These are phyloP conservation scores for Fomitopsis schrenkii DNA, from an alignment of 1,284 basidiomycete species.

Conservation along the genomic window DNA sequence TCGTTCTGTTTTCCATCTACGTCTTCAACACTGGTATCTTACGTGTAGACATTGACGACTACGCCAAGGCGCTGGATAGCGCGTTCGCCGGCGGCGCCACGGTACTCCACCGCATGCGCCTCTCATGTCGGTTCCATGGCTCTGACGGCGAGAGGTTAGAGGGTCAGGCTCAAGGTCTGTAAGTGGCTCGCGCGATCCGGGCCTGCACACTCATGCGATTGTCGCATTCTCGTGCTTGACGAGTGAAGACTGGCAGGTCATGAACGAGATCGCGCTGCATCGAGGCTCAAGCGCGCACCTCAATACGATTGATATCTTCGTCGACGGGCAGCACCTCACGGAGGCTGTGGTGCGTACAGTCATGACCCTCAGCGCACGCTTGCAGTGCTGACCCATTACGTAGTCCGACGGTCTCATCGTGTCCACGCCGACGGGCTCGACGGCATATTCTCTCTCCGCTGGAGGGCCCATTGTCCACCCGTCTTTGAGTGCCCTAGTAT, in stretches of 20 bases:
- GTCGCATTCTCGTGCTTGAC: neutral
- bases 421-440: conserved; percentile 95
- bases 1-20: neutral
- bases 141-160: conserved; percentile 53
- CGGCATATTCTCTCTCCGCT: conserved; percentile 94
- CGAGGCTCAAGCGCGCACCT: conserved; percentile 89
- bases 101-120: conserved; percentile 83
- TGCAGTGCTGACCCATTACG: conserved; percentile 1
- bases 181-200: neutral
- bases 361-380: neutral
- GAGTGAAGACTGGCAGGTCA: conserved; percentile 82
- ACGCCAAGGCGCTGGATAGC: conserved; percentile 73
- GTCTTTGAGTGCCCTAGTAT: conserved; percentile 81
- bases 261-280: conserved; percentile 96
- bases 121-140: conserved; percentile 77
- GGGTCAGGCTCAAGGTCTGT: conserved; percentile 51
- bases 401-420: conserved; percentile 95
- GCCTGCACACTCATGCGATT: neutral
- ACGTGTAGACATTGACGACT: conserved; percentile 72
- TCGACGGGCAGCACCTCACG: conserved; percentile 94
- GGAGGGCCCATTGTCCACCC: conserved; percentile 97
- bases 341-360: conserved; percentile 80
- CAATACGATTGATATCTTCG: conserved; percentile 91
- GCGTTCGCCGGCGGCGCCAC: conserved; percentile 74
- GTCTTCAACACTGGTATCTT: neutral